A percentile compares a stretch with the other conserved stretches of the same genome.
Conservation (phyloP, 257 asterid species). For the Plectranthus barbatus region DNA sequence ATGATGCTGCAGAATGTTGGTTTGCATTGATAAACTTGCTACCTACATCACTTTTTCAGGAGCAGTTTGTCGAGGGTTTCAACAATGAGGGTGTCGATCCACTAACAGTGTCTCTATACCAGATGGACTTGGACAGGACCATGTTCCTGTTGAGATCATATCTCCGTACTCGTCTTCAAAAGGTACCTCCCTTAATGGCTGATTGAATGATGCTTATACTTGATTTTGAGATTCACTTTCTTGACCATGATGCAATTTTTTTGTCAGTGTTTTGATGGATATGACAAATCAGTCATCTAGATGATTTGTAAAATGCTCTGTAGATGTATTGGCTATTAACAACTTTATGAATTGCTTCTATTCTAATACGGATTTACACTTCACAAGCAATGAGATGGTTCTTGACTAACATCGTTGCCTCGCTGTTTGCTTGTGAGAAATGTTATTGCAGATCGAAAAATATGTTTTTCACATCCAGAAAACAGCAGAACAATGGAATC, state of each 20-base stretch:
- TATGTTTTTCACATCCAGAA: slow-evolving; percentile 55
- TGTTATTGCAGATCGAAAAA: slow-evolving; percentile 57
- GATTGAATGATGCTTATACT: background rate
- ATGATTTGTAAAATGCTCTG: background rate
- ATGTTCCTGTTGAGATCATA: slow-evolving; percentile 75
- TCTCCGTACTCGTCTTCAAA: slow-evolving; percentile 80
- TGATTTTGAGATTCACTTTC: background rate
- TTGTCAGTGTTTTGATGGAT: no score
- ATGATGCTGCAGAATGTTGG: background rate
- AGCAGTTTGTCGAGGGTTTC: slow-evolving; percentile 60
- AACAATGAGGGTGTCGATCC: slow-evolving; percentile 60
- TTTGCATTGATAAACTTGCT: background rate
- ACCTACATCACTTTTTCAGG: slow-evolving; percentile 32
- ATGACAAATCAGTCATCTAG: no score
- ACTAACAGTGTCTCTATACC: slow-evolving; percentile 74
- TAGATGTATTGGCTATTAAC: background rate
- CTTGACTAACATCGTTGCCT: background rate
- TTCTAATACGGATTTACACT: background rate
- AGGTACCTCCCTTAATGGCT: slow-evolving; percentile 36
- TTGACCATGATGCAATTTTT: background rate
- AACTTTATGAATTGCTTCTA: background rate
- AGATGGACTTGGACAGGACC: slow-evolving; percentile 89
- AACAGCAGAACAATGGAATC: slow-evolving; percentile 48
- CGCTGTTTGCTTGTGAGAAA: slow-evolving; percentile 12
- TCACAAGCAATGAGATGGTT: background rate